Conservation (phyloP, 1,284 basidiomycete species). For the Sutorius eximius region DNA sequence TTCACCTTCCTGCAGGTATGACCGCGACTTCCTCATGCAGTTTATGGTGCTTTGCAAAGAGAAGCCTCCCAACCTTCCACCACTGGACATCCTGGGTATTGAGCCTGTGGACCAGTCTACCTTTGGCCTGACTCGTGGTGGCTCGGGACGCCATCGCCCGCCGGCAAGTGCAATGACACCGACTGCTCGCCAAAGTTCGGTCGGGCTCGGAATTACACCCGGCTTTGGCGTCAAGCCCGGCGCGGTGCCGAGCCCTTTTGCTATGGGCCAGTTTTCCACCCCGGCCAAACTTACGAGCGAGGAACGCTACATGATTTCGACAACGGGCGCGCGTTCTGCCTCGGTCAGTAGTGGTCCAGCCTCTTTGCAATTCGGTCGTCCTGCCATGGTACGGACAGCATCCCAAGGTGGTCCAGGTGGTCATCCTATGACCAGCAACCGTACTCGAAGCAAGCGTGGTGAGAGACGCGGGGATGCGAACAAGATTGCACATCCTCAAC, state of each 20-base stretch:
- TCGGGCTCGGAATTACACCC: slow-evolving; percentile 53
- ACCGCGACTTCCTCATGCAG: slow-evolving; percentile 96
- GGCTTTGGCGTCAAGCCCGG: slow-evolving; percentile 44
- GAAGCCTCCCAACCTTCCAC: slow-evolving; percentile 88
- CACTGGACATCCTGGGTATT: slow-evolving; percentile 89
- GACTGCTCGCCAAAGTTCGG: slow-evolving; percentile 49
- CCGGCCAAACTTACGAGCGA: slow-evolving; percentile 66
- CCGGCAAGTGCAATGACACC: slow-evolving; percentile 43
- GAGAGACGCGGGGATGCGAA: slow-evolving; percentile 54
- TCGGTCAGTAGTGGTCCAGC: slow-evolving; percentile 46
- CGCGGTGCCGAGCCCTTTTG: slow-evolving; percentile 42
- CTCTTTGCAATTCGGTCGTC: slow-evolving; percentile 48
- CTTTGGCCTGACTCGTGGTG: slow-evolving; percentile 56
- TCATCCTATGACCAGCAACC: slow-evolving; percentile 50
- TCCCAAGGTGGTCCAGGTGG: slow-evolving; percentile 69
- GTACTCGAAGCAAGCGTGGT: slow-evolving; percentile 73
- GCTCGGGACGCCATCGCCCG: slow-evolving; percentile 58
- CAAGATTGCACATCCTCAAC: slow-evolving; percentile 35
- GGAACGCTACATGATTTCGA: slow-evolving; percentile 63
- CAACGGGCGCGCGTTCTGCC: slow-evolving; percentile 41
- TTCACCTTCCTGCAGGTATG: slow-evolving; percentile 64
- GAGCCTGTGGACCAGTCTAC: slow-evolving; percentile 66
- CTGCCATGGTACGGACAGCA: slow-evolving; percentile 69
- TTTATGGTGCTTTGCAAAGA: slow-evolving; percentile 97
- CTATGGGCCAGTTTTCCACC: slow-evolving; percentile 77